These are phyloP conservation scores for Amauroascus verrucosus DNA, from an alignment of 2,329 filamentous ascomycete genomes.

Conservation along the genomic window DNA sequence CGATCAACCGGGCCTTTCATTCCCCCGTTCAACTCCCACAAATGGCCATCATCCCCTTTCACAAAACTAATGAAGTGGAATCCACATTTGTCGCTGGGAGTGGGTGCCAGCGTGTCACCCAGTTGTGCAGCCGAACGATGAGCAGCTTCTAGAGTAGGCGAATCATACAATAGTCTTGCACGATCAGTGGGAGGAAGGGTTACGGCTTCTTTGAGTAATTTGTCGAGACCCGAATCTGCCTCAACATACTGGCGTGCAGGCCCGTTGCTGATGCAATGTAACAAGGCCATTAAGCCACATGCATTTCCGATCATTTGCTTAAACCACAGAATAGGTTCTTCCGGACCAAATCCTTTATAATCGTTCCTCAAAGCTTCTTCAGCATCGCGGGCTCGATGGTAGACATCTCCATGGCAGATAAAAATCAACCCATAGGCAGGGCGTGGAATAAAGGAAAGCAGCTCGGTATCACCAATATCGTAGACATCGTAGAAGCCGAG, in stretches of 20 bases:
- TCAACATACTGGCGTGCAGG: slow-evolving; percentile 35
- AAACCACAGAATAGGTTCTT: slow-evolving; percentile 49
- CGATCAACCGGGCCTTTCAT: slow-evolving; percentile 26
- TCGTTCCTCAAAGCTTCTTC: slow-evolving; percentile 33
- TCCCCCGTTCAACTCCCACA: slow-evolving; percentile 29
- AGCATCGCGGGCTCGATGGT: slow-evolving; percentile 32
- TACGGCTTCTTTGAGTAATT: slow-evolving; percentile 36
- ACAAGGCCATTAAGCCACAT: slow-evolving; percentile 48
- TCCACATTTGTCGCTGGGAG: slow-evolving; percentile 17
- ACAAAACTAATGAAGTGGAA: slow-evolving; percentile 29
- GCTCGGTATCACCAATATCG: slow-evolving; percentile 42
- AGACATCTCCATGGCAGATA: slow-evolving; percentile 40
- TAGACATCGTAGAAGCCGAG: slow-evolving; percentile 47
- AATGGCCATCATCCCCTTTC: slow-evolving; percentile 24
- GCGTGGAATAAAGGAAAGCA: slow-evolving; percentile 42
- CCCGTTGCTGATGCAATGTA: slow-evolving; percentile 47
- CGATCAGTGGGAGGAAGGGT: slow-evolving; percentile 37
- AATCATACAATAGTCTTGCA: slow-evolving; percentile 43
- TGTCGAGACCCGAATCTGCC: slow-evolving; percentile 37
- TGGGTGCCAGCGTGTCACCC: slow-evolving; percentile 20
- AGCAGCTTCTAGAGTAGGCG: slow-evolving; percentile 22
- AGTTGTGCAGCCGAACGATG: slow-evolving; percentile 18
- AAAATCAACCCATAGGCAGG: slow-evolving; percentile 44
- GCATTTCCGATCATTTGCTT: slow-evolving; percentile 49
- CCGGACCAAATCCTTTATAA: slow-evolving; percentile 39